Conservation (phyloP, 2,329 filamentous ascomycete genomes). For the Claviceps africana region DNA sequence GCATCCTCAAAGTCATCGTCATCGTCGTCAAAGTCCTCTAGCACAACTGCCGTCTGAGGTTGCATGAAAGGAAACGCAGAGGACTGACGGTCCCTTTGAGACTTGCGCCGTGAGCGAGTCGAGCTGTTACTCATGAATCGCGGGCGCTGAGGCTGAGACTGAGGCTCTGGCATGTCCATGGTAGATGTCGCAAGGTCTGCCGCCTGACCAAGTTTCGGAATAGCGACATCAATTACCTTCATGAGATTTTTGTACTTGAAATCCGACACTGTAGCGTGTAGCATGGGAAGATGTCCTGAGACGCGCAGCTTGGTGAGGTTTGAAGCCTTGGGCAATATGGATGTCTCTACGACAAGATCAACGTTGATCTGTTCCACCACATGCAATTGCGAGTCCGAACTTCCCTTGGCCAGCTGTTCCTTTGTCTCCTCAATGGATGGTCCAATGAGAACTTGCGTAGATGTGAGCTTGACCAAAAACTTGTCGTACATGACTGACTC, state of each 20-base stretch:
- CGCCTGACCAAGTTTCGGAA: slow-evolving; percentile 59
- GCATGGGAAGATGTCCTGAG: slow-evolving; percentile 77
- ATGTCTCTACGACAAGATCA: slow-evolving; percentile 89
- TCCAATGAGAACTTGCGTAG: slow-evolving; percentile 89
- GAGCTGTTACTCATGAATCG: slow-evolving; percentile 33
- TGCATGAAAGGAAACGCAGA: slow-evolving; percentile 62
- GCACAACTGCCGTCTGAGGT: slow-evolving; percentile 60
- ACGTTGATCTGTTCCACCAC: slow-evolving; percentile 96
- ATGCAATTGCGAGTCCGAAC: slow-evolving; percentile 60
- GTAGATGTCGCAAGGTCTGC: slow-evolving; percentile 9
- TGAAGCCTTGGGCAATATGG: slow-evolving; percentile 89
- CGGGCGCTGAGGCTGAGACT: slow-evolving; percentile 20
- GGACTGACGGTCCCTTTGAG: slow-evolving; percentile 41
- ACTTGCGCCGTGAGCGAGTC: slow-evolving; percentile 28
- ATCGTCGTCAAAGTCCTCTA: slow-evolving; percentile 62
- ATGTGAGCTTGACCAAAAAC: slow-evolving; percentile 82
- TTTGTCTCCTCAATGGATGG: slow-evolving; percentile 86
- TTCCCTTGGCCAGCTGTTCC: slow-evolving; percentile 56
- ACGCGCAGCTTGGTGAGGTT: slow-evolving; percentile 86
- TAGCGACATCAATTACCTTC: slow-evolving; percentile 88
- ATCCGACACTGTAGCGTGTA: slow-evolving; percentile 87
- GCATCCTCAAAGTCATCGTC: slow-evolving; percentile 56
- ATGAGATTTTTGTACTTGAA: slow-evolving; percentile 95
- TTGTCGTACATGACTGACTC: slow-evolving; percentile 97
- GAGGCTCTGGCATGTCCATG: slow-evolving; percentile 13